Conservation (phyloP, 352 stramenopile genomes). For the Phytopythium vexans region DNA sequence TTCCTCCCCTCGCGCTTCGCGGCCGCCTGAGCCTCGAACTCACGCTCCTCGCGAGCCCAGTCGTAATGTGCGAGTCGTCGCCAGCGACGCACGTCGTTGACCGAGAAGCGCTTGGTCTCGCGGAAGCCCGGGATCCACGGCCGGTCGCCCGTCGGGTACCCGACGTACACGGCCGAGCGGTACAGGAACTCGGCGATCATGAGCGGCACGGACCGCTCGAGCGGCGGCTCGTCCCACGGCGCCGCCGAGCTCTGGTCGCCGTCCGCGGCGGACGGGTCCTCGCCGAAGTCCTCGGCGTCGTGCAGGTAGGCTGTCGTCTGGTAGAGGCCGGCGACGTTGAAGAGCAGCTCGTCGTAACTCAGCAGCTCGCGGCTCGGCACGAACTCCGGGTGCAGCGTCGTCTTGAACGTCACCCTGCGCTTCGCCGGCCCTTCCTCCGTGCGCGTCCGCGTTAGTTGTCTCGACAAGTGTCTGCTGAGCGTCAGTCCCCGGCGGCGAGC, state of each 20-base stretch:
- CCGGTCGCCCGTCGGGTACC: slow-evolving; percentile 39
- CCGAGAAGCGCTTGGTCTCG: slow-evolving; percentile 64
- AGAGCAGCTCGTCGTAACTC: slow-evolving; percentile 63
- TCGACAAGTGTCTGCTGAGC: slow-evolving; percentile 4
- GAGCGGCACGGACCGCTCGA: slow-evolving; percentile 65
- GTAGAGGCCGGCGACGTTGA: slow-evolving; percentile 51
- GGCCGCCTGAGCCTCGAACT: slow-evolving; percentile 17
- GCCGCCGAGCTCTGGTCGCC: slow-evolving; percentile 5
- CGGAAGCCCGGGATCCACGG: slow-evolving; percentile 65
- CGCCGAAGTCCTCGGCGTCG: slow-evolving; percentile 34
- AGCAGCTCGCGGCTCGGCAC: slow-evolving; percentile 26
- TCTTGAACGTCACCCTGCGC: slow-evolving; percentile 51
- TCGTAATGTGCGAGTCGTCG: slow-evolving; percentile 65
- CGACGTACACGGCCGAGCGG: slow-evolving; percentile 63
- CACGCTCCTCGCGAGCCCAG: slow-evolving; percentile 51
- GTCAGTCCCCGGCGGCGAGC: slow-evolving; percentile 3
- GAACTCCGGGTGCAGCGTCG: slow-evolving; percentile 34
- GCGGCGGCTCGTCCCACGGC: slow-evolving; percentile 27
- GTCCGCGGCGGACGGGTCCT: neutral
- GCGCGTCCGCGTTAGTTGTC: neutral
- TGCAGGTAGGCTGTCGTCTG: slow-evolving; percentile 55
- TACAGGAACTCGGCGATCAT: slow-evolving; percentile 83
- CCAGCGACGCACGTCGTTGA: slow-evolving; percentile 79
- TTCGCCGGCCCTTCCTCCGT: slow-evolving; percentile 4
- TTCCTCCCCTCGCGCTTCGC: neutral